Percentiles rank a stretch among this genome's conserved stretches.
Evolutionary conservation across 2,329 filamentous ascomycete species (phyloP).

Genomic region (Teratosphaeria gauchensis): DNA sequence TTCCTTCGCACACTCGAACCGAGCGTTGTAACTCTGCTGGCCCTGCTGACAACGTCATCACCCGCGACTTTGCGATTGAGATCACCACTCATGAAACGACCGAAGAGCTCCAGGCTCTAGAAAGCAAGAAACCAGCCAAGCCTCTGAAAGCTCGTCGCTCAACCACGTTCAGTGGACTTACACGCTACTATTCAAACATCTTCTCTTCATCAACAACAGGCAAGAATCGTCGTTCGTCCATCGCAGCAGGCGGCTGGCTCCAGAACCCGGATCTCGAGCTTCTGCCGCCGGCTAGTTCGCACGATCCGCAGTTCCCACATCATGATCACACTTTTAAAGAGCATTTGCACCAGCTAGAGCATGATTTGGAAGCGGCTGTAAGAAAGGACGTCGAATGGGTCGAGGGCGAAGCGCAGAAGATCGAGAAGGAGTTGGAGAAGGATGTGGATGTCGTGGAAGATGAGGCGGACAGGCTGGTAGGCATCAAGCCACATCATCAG

Average conservation of each 20-base stretch:
- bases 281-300: slow-evolving; percentile 21
- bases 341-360: slow-evolving; percentile 9
- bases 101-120: neutral
- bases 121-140: slow-evolving; percentile 6
- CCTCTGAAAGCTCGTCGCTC: slow-evolving; percentile 21
- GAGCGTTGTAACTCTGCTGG: slow-evolving; percentile 32
- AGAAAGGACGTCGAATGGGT: slow-evolving; percentile 5
- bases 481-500: neutral
- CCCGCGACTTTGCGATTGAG: slow-evolving; percentile 33
- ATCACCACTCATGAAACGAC: neutral
- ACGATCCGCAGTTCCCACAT: slow-evolving; percentile 5
- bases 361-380: slow-evolving; percentile 7
- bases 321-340: slow-evolving; percentile 10
- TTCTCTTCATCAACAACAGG: slow-evolving; percentile 33
- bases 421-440: neutral
- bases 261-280: slow-evolving; percentile 40
- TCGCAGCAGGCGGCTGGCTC: slow-evolving; percentile 33
- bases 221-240: slow-evolving; percentile 35
- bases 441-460: slow-evolving; percentile 5
- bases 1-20: slow-evolving; percentile 36
- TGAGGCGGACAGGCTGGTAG: slow-evolving; percentile 4
- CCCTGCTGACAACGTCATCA: slow-evolving; percentile 28
- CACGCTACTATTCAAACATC: slow-evolving; percentile 36
- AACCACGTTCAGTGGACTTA: slow-evolving; percentile 32
- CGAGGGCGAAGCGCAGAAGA: slow-evolving; percentile 9